Evolutionary conservation across 371 early-diverging fungal genomes (phyloP), one percentile per base, ranked within the genome.

Genomic region (Cokeromyces recurvatus): DNA sequence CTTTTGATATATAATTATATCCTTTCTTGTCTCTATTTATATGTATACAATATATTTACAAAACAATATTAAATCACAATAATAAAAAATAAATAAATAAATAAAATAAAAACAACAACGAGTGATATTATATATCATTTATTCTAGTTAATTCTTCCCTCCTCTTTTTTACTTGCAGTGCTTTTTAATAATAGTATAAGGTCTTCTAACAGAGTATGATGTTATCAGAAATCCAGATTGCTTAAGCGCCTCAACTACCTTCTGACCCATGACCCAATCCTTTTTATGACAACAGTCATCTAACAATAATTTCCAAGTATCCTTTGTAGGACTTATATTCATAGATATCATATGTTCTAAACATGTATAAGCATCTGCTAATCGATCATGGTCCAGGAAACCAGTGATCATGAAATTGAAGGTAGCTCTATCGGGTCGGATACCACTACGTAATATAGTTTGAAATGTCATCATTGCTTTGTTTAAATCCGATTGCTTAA

Each of bases 401-500:
- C 65, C 68, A 10, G 57, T 49, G 35, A 74, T 68, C 53, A 71
- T 57, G 34, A 71, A 74, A 32, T 71, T 64, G 36, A 64, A 74
- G 1, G 68, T 62, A 1, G 75, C 75, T 34, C 66, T 62, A 32
- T 71, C 75, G 1, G 75, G 75, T 36, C 57, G 44, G 8, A 64
- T 32, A 1, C 61, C 61, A 35, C 15, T 42, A 11, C 51, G 25
- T n/a, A 64, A 17, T 37, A 71, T 53, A 0, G 15, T 23, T 23
- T 66, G 66, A 32, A 68, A 68, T 4, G 75, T 68, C n/a, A 43
- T 46, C 57, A 71, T 64, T 3, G 65, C 61, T 41, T 66, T 68
- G 12, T 37, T 38, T 0, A 74, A 45, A 32, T 74, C 38, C 38
- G 43, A 47, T 6, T 50, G 32, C 11, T 58, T 54, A 4, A 53